These are phyloP conservation scores for Podila epicladia DNA, from an alignment of 192 early-diverging fungal genomes.

Conservation along the genomic window DNA sequence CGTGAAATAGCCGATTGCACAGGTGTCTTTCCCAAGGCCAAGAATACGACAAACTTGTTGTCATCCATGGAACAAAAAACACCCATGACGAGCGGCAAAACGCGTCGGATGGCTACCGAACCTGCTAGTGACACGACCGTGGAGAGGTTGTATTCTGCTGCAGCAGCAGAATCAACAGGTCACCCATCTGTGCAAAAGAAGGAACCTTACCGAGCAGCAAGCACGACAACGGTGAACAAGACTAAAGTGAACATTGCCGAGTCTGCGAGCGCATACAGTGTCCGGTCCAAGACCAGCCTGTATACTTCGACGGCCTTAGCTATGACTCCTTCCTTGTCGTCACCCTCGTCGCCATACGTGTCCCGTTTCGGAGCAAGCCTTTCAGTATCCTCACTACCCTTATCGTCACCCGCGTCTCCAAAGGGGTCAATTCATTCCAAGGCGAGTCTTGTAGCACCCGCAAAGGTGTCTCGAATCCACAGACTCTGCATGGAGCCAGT, in stretches of 20 bases:
- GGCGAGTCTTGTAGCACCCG: too few species aligned
- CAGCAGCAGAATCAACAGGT: not conserved
- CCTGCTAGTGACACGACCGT: too few species aligned
- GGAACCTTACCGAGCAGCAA: too few species aligned
- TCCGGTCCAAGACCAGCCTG: too few species aligned
- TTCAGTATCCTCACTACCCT: not conserved
- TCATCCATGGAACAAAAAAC: not conserved
- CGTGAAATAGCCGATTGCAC: not conserved
- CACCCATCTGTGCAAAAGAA: not conserved
- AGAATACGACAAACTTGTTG: too few species aligned
- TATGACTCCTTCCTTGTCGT: not conserved
- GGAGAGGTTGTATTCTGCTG: not conserved
- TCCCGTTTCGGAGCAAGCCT: too few species aligned
- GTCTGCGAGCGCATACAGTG: too few species aligned
- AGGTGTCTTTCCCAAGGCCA: not conserved
- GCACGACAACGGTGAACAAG: too few species aligned
- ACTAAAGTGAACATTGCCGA: too few species aligned
- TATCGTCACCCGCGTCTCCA: not conserved
- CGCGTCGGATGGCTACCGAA: too few species aligned
- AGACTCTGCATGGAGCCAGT: too few species aligned
- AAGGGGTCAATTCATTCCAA: not conserved
- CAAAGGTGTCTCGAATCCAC: too few species aligned
- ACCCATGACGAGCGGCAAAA: not conserved
- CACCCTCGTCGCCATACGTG: not conserved
- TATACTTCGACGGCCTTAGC: not conserved